These are phyloP conservation scores for Xylariaceae sp. DNA, from an alignment of 2,329 filamentous ascomycete genomes.

Conservation along the genomic window DNA sequence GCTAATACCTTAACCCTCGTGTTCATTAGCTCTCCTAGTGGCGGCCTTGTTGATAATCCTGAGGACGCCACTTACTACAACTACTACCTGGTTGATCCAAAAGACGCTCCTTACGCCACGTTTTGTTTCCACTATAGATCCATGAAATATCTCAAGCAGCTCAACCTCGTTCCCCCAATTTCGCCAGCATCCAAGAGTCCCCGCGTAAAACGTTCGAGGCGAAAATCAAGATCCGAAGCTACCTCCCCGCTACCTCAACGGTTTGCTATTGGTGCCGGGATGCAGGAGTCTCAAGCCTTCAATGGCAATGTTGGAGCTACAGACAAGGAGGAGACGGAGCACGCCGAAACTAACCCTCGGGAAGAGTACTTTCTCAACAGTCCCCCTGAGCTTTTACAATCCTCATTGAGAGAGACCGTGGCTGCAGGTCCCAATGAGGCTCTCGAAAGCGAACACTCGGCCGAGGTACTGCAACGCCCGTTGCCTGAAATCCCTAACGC, in stretches of 20 bases:
- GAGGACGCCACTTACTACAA: conserved; percentile 59
- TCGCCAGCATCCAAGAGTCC: conserved; percentile 11
- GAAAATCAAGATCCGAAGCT: not conserved
- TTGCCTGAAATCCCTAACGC: conserved; percentile 38
- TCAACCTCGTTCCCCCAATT: conserved; percentile 53
- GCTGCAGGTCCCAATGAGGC: conserved; percentile 6
- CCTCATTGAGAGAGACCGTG: not conserved
- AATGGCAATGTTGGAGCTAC: conserved; percentile 6
- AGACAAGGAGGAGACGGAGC: conserved; percentile 12
- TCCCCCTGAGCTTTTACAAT: conserved; percentile 23
- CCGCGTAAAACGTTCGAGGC: not conserved
- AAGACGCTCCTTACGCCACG: conserved; percentile 57
- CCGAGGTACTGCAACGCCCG: conserved; percentile 35
- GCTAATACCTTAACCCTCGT: conserved; percentile 1
- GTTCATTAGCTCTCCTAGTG: conserved; percentile 54
- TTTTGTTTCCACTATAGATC: conserved; percentile 66
- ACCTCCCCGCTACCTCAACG: conserved; percentile 11
- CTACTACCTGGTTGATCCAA: conserved; percentile 59
- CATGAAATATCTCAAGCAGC: conserved; percentile 53
- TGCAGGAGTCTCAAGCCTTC: conserved; percentile 25
- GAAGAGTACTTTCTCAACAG: conserved; percentile 30
- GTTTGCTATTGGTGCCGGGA: conserved; percentile 29
- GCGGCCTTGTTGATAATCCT: conserved; percentile 59
- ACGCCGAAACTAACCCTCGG: not conserved
- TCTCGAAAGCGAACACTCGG: conserved; percentile 1